Evolutionary conservation across 2,329 filamentous ascomycete genomes (phyloP), one percentile per base, ranked within the genome.

Genomic region (Rutstroemia sp.): DNA sequence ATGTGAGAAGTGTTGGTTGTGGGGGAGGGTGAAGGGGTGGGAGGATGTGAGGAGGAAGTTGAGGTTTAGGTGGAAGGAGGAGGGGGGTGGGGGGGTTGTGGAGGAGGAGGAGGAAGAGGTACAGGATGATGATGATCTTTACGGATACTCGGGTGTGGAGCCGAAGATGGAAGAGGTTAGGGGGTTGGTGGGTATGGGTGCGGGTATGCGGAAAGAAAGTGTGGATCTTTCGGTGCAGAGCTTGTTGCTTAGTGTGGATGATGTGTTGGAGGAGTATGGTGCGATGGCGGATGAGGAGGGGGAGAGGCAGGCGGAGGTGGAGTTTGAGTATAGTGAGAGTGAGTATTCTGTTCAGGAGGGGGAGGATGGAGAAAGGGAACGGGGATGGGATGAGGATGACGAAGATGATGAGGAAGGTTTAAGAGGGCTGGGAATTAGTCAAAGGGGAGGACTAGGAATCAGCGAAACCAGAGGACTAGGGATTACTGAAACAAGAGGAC

Each of bases 1-100:
- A 19, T 54, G 44, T 16, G 44, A 54, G 5, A 54, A 54, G 14
- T 39, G n/a, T 4, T 54, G 51, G 51, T 30, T 48, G 17, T 54
- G 51, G 51, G 51, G 51, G 6, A 9, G 34, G 2, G 44, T 54
- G 4, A 21, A 46, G 5, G 51, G 51, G 10, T 54, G 51, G 51
- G 51, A 54, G 6, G 51, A 54, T 41, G 21, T 54, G 1, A 9
- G 19, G 1, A 19, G 3, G 2, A 54, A 54, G 30, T 16, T 54
- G 14, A 39, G 42, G 2, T 30, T 41, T 4, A 34, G 10, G 19
- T 53, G 42, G 42, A 47, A 25, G 12, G 30, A 39, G 12, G n/a
- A 16, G 8, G 5, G 12, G 8, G 5, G 17, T 5, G 8, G 12
- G 8, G 5, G 17, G 5, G 8, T 41, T 3, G 2, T 12, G 21